Evolutionary conservation across 2,329 filamentous ascomycete species (phyloP).

Genomic region (Aureobasidium uvarum): DNA sequence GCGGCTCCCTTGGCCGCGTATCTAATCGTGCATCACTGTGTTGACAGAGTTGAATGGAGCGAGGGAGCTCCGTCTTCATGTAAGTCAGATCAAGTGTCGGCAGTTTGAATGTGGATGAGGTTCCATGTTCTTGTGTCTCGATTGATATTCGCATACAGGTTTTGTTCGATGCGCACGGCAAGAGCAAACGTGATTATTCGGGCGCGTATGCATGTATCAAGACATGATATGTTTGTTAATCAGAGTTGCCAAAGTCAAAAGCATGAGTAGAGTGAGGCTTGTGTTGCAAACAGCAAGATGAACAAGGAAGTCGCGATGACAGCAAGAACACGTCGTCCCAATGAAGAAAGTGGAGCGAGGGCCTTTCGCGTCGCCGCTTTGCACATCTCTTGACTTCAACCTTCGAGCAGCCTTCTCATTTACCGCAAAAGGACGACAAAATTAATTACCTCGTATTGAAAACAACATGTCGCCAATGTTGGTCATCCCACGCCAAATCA

Average conservation of each 20-base stretch:
- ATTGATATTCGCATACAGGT: too few species aligned
- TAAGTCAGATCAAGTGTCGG: too few species aligned
- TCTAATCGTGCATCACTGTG: neutral
- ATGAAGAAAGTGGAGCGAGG: conserved; percentile 6
- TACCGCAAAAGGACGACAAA: neutral
- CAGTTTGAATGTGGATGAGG: too few species aligned
- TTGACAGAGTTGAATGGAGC: neutral
- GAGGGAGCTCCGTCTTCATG: neutral
- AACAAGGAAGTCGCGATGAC: neutral
- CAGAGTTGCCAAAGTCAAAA: neutral
- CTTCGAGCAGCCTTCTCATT: neutral
- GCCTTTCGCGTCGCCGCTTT: neutral
- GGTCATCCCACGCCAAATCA: neutral
- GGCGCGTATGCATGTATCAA: neutral
- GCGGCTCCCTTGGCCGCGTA: neutral
- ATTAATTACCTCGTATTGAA: neutral
- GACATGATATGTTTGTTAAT: neutral
- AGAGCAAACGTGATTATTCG: too few species aligned
- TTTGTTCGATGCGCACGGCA: too few species aligned
- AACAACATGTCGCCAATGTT: neutral
- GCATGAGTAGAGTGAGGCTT: neutral
- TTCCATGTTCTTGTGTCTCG: too few species aligned
- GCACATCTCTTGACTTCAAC: neutral
- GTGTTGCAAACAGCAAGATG: neutral
- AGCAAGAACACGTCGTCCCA: neutral